Base-by-base conservation (phyloP, 176 grass and related monocot genomes). In the Cenchrus americanus region DNA sequence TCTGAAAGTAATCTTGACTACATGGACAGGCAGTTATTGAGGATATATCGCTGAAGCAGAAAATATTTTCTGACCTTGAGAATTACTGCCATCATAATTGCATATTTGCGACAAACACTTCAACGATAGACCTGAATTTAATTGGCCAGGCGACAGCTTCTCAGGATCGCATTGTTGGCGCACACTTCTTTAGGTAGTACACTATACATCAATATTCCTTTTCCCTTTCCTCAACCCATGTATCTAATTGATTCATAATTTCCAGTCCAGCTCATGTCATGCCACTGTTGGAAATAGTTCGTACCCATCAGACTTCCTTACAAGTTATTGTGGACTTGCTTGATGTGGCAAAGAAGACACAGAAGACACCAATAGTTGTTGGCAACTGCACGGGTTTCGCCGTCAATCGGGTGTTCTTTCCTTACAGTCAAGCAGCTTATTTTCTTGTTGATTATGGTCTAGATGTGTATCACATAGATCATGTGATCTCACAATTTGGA, bases 201-300 rank as follows among this genome's bases (percentile, higher is more conserved):
- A 19, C 79, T 52, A n/a, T 74, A 53, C 81, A 77, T 34, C 71
- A 18, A 46, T 52, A 24, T 58, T 84, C 14, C 62, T 21, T 77
- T 82, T 59, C 50, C 65, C 26, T 66, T 75, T 82, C 62, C 41
- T 60, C 6, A 66, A 43, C 68, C 58, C 27, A 50, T 71, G 40
- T 47, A 66, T 86, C 71, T 90, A 71, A 90, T 59, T 77, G 60
- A 12, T 83, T 11, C 47, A 71, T 71, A 60, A 72, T 57, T 82
- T 77, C 41, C 95, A 97, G 96, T 71, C 92, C 96, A 74, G 89
- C 93, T 82, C 87, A 93, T 73, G 81, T 90, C 65, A 95, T 92
- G 88, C 90, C 92, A 71, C 86, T 98, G n/a, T 80, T 98, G 76
- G 96, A 98, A 89, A 98, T 98, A 86, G 87, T 95, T 82, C 77